These are phyloP conservation scores for Dittrichia graveolens DNA, from an alignment of 129 eudicot species.

Conservation along the genomic window DNA sequence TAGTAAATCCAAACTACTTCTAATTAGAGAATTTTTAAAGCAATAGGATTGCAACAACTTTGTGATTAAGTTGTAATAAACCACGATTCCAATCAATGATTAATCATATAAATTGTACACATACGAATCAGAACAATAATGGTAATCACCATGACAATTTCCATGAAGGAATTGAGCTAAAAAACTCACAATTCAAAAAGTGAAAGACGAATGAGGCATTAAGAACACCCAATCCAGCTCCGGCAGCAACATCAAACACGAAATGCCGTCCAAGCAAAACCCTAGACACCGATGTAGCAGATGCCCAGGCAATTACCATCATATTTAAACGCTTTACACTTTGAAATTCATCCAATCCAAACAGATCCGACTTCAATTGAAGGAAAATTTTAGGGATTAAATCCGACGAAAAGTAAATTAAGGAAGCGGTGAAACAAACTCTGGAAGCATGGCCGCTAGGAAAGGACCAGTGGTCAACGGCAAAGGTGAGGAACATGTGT, in stretches of 20 bases:
- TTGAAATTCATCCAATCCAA: constrained; percentile 18
- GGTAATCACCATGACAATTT: neutral
- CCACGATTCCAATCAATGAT: constrained; percentile 3
- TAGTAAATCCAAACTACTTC: constrained; percentile 8
- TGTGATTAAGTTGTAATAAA: neutral
- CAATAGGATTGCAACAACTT: neutral
- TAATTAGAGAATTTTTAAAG: neutral
- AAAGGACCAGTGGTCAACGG: constrained; percentile 86
- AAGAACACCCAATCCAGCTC: constrained; percentile 57
- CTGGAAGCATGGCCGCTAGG: constrained; percentile 89
- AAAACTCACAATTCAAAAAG: constrained; percentile 42
- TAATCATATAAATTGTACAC: constrained; percentile 15
- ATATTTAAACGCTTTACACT: constrained; percentile 18
- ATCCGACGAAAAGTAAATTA: constrained; percentile 34
- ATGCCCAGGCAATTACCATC: constrained; percentile 58
- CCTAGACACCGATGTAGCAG: constrained; percentile 66
- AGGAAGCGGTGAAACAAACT: constrained; percentile 55
- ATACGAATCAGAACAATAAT: constrained; percentile 9
- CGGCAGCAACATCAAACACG: constrained; percentile 76
- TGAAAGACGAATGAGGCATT: constrained; percentile 58
- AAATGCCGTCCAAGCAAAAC: constrained; percentile 85
- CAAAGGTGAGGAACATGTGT: constrained; percentile 54
- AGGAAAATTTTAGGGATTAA: constrained; percentile 23
- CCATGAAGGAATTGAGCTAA: constrained; percentile 31
- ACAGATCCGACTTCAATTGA: constrained; percentile 26